A percentile compares a stretch with the other conserved stretches of the same genome.
Conservation (phyloP, 2,329 filamentous ascomycete species). For the Emergomyces orientalis region DNA sequence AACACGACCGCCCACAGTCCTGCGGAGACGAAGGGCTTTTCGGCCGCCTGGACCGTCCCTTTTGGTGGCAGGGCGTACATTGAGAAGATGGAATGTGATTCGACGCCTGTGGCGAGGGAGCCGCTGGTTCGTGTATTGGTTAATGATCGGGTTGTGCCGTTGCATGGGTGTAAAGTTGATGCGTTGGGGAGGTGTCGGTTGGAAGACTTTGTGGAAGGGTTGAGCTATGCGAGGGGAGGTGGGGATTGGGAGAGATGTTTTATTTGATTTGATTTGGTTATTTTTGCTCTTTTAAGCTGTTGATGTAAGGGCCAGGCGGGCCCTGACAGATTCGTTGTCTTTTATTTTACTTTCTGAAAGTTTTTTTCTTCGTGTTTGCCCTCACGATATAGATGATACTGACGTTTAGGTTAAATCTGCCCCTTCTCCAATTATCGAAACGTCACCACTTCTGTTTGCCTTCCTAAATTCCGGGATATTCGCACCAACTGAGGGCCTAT, state of each 20-base stretch:
- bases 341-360: background rate
- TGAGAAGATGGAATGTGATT: slow-evolving; percentile 69
- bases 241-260: slow-evolving; percentile 65
- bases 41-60: slow-evolving; percentile 68
- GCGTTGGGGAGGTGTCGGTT: slow-evolving; percentile 60
- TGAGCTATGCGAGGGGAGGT: slow-evolving; percentile 62
- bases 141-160: slow-evolving; percentile 70
- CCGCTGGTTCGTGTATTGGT: slow-evolving; percentile 71
- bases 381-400: background rate
- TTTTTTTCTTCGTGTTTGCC: background rate
- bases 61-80: slow-evolving; percentile 76
- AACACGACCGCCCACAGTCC: slow-evolving; percentile 42
- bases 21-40: slow-evolving; percentile 55
- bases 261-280: slow-evolving; percentile 14
- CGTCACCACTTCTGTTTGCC: background rate
- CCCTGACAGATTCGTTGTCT: background rate
- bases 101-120: slow-evolving; percentile 32
- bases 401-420: background rate
- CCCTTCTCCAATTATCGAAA: no score
- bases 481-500: background rate
- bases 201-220: slow-evolving; percentile 60
- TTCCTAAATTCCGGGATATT: background rate
- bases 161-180: slow-evolving; percentile 63
- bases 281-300: background rate
- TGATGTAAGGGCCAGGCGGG: no score